phyloP scores from a whole-genome alignment of 495 filamentous ascomycete species.

The Xylaria flabelliformis region DNA sequence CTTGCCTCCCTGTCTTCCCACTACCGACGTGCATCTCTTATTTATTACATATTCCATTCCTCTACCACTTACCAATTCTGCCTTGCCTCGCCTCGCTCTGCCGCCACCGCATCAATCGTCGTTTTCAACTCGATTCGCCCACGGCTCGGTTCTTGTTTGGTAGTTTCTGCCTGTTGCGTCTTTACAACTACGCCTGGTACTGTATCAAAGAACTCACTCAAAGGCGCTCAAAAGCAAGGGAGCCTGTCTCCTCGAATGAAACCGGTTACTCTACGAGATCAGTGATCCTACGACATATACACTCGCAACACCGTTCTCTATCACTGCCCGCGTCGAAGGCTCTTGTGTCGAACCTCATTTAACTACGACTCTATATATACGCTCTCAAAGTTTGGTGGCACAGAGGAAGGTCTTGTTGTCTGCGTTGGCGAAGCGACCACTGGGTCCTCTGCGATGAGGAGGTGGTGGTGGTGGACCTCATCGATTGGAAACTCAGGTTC shows the following conservation, averaged over 20 bases:
- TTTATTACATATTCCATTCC: background rate
- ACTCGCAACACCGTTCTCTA: constrained; percentile 21
- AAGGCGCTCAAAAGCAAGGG: background rate
- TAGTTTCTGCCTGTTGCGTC: background rate
- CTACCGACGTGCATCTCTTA: constrained; percentile 8
- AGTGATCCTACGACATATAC: constrained; percentile 7
- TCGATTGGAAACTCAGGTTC: constrained; percentile 41
- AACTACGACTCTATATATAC: constrained; percentile 11
- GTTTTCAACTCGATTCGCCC: background rate
- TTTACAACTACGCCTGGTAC: constrained; percentile 11
- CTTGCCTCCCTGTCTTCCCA: constrained; percentile 12
- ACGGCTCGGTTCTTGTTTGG: background rate
- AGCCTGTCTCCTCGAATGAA: background rate
- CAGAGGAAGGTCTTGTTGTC: constrained; percentile 29
- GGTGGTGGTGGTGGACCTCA: constrained; percentile 50
- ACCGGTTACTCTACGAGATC: background rate
- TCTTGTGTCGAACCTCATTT: constrained; percentile 18
- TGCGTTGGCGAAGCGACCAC: constrained; percentile 42
- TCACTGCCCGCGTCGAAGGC: constrained; percentile 20
- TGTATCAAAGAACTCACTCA: background rate
- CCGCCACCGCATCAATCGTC: background rate
- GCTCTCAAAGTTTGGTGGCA: background rate
- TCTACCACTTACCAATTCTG: constrained; percentile 3
- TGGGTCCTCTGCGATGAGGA: constrained; percentile 52
- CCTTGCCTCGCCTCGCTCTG: background rate